Evolutionary conservation across 352 stramenopile species (phyloP), one percentile per base, ranked within the genome.

Genomic region (Peronosclerospora sorghi): DNA sequence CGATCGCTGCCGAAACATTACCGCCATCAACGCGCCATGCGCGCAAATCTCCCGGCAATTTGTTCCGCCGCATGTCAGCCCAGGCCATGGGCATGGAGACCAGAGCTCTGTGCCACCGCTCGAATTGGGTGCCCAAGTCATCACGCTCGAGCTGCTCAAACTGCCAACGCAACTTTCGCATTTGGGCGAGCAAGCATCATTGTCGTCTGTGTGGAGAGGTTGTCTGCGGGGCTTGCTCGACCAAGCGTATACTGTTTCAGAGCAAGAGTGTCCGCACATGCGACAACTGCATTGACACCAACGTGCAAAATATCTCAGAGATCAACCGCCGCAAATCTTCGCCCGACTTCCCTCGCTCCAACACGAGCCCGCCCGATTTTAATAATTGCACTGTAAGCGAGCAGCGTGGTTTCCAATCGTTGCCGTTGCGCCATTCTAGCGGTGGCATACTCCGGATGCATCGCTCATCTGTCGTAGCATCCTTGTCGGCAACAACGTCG

Each of bases 201-300:
- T 90, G 78, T 47, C 73, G 78, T 1, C 62, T 86, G 10, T 90
- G 78, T 36, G 78, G 78, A 17, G 75, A 87, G 41, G 62, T 90
- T 32, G 78, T 87, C 19, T 90, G 78, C 48, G 60, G 71, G 18
- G 40, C 59, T 29, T 90, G 78, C 60, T 90, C 78, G 23, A 74
- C 54, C 42, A 74, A 79, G 47, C 70, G 75, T 46, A 76, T 90
- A 39, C 50, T 81, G 12, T 82, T 84, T 45, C 61, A 75, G 52
- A 73, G 60, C 32, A 87, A 87, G 48, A 79, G 62, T 21, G 74
- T 86, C 19, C 78, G 78, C 27, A 68, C 70, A 7, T 90, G 78
- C 45, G 76, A 87, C 54, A 65, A 82, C 50, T 90, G 78, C 54
- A 61, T 90, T 35, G 61, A 69, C 51, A 56, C 62, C 32, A 86